Base-by-base conservation (phyloP, 1,139 yeast genomes). In the Spathaspora sp. region DNA sequence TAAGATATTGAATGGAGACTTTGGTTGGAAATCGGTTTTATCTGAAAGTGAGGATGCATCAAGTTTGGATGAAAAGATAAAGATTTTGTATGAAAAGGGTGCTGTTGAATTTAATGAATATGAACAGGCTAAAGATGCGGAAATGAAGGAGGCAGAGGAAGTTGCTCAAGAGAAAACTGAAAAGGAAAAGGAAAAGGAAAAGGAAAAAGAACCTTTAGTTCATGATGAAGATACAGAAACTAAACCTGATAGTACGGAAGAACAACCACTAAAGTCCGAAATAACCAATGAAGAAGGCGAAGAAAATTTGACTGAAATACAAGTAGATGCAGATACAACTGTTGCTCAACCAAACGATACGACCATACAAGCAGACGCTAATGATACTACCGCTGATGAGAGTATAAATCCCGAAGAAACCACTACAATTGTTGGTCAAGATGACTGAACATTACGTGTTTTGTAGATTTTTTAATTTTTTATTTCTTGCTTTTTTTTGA, bases 271-370 rank as follows among this genome's bases (percentile, higher is more conserved):
- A n/a, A 37, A 24, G 39, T 16, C 16, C 24, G 42, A 23, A 39
- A n/a, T n/a, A n/a, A 24, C 5, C 18, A 38, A 17, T 42, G 41
- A 26, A 18, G 37, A 43, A 26, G 45, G 47, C 17, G 44, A 49
- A 24, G 48, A 39, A 8, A 50, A 57, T 18, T 17, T 13, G 10
- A 10, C 9, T 37, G 36, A 31, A 31, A 37, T 18, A 5, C 39
- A 37, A 37, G 25, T 37, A 15, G 36, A 70, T 52, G 74, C 68
- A 7, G 76, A 72, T 51, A 55, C 64, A 7, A 71, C 76, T 7
- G 64, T 67, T 9, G 61, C 66, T 29, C 74, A 70, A 45, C 76
- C 69, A 24, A 71, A 72, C 46, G 78, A 73, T 50, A 71, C 76
- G 7, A 72, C 77, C 4, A 66, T 72, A 38, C 75, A 68, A 46